Evolutionary conservation across 805 yeast genomes (phyloP), one percentile per base, ranked within the genome.

Genomic region (Barnettozyma siamensis): DNA sequence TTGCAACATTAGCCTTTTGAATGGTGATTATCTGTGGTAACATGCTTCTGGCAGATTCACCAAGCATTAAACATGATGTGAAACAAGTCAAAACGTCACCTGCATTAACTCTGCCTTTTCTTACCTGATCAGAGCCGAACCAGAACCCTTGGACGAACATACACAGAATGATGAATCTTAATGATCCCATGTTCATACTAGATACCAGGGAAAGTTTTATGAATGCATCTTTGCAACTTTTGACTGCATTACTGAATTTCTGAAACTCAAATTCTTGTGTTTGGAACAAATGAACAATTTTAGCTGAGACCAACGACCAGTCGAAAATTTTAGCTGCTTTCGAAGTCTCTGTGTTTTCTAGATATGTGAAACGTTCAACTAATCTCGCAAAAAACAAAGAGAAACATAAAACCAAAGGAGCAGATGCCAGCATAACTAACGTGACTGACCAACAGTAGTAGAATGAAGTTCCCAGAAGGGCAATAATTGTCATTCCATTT

Each of bases 61-160:
- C 83, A n/a, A 88, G 65, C 57, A 78, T 69, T 11, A 91, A 59
- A 51, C 96, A 87, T 10, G 95, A 74, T 49, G 87, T 78, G 52
- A 93, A 88, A 31, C 95, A 83, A 0, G 96, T 82, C 38, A 93
- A 65, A 0, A 91, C 86, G 31, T 78, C 72, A 11, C 85, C 82
- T 2, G 87, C 64, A 1, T 65, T 51, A 12, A 80, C 56, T 8
- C 72, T 67, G 0, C 77, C 76, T 5, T 62, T 59, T 28, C 63
- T 60, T 3, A 88, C 80, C 67, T 85, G 72, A 34, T 69, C 69
- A 23, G 82, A 74, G 2, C 98, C 99, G 63, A 83, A 91, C 87
- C 95, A 88, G 53, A 93, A 85, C 0, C 91, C 94, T 60, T 87
- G 96, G 3, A 89, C 84, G 66, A 91, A 88, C 79, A 88, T 80